A percentile compares a stretch with the other conserved stretches of the same genome.
phyloP scores from a whole-genome alignment of 108 stramenopile species.

The Cyclostephanos invisitatus region DNA sequence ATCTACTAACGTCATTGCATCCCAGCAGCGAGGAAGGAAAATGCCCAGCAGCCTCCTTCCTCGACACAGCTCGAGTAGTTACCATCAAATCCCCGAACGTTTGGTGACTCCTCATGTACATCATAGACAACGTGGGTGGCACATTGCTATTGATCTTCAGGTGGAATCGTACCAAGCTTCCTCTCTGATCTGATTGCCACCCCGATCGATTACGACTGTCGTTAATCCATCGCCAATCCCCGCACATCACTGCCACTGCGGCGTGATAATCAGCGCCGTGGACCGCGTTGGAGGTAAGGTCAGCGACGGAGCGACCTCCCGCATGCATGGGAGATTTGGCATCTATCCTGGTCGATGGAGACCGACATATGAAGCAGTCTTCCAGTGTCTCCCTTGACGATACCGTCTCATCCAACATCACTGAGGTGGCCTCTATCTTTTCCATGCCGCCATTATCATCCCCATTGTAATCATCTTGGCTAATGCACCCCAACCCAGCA shows the following conservation, averaged over 20 bases:
- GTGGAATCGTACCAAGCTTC: slow-evolving; percentile 26
- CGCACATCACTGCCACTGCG: slow-evolving; percentile 24
- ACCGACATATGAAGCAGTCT: slow-evolving; percentile 20
- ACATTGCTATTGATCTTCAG: slow-evolving; percentile 1
- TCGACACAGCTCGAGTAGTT: slow-evolving; percentile 19
- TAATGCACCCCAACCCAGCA: slow-evolving; percentile 18
- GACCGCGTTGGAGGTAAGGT: not conserved
- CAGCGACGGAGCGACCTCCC: slow-evolving; percentile 6
- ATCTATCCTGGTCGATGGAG: slow-evolving; percentile 17
- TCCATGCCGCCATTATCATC: not conserved
- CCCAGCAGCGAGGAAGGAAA: slow-evolving; percentile 3
- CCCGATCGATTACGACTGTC: slow-evolving; percentile 32
- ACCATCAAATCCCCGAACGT: slow-evolving; percentile 21
- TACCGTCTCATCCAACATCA: slow-evolving; percentile 6
- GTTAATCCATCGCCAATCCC: slow-evolving; percentile 39
- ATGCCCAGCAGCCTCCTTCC: not conserved
- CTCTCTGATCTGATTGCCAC: slow-evolving; percentile 31
- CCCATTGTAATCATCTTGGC: not conserved
- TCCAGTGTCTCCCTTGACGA: slow-evolving; percentile 12
- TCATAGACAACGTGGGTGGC: slow-evolving; percentile 17
- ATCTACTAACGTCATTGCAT: slow-evolving; percentile 17
- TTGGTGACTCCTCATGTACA: slow-evolving; percentile 29
- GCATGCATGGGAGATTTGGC: slow-evolving; percentile 6
- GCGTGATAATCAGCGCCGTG: not conserved
- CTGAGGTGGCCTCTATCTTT: not conserved